Conservation (phyloP, 148 eudicot species). For the Oxyria digyna region DNA sequence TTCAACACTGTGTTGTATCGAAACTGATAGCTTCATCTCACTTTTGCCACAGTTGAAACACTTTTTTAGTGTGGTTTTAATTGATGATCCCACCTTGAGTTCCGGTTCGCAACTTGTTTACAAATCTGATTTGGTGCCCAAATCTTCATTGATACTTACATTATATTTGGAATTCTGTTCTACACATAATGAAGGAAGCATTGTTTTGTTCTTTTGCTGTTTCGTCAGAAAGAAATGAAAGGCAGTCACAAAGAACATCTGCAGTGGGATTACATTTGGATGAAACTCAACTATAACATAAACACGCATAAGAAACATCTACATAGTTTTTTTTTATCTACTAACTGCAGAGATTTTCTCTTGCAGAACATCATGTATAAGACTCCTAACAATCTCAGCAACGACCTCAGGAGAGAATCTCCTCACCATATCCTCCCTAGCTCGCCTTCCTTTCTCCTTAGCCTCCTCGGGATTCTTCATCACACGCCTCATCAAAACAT, state of each 20-base stretch:
- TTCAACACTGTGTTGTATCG: not conserved
- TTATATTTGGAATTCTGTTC: too few species aligned
- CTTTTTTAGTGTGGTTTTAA: not conserved
- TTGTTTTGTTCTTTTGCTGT: not conserved
- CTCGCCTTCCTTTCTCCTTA: conserved; percentile 38
- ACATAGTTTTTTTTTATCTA: not conserved
- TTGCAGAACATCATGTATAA: conserved; percentile 19
- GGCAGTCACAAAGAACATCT: not conserved
- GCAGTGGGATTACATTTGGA: not conserved
- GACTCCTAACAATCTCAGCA: conserved; percentile 24
- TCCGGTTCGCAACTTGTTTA: not conserved
- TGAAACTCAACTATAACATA: not conserved
- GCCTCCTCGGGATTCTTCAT: conserved; percentile 44
- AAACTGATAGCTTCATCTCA: not conserved
- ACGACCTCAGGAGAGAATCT: conserved; percentile 41
- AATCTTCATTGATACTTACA: too few species aligned
- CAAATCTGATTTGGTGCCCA: too few species aligned
- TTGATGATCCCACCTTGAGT: not conserved
- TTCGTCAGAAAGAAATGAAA: not conserved
- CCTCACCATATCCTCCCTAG: conserved; percentile 37
- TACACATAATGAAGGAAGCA: too few species aligned
- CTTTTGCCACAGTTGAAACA: not conserved
- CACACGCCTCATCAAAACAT: conserved; percentile 42
- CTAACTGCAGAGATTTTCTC: not conserved
- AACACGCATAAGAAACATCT: not conserved